These are phyloP conservation scores for Gleditsia sinensis DNA, from an alignment of 306 rosid genomes.

Conservation along the genomic window DNA sequence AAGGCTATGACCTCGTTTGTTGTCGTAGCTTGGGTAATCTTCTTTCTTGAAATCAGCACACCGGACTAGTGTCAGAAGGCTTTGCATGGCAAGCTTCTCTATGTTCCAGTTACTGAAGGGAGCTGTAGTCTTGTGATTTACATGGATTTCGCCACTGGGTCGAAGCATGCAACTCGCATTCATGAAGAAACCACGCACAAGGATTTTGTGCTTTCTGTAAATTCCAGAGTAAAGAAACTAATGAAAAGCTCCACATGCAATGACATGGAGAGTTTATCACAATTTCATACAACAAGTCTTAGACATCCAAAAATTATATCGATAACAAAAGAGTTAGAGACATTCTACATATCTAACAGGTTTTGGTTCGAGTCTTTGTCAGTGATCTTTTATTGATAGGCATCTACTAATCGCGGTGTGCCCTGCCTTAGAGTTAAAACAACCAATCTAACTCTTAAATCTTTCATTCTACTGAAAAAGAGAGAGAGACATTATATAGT, in stretches of 20 bases:
- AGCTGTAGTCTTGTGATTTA: constrained; percentile 53
- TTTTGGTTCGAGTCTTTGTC: too few species aligned
- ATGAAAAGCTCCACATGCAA: neutral
- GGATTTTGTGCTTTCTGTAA: constrained; percentile 54
- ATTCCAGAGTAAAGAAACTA: neutral
- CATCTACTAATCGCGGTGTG: too few species aligned
- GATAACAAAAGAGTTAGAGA: neutral
- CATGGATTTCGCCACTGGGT: constrained; percentile 58
- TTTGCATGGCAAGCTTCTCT: constrained; percentile 35
- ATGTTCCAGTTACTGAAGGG: constrained; percentile 50
- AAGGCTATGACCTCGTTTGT: constrained; percentile 52
- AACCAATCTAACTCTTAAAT: too few species aligned
- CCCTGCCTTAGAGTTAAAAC: too few species aligned
- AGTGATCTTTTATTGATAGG: too few species aligned
- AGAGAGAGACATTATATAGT: too few species aligned
- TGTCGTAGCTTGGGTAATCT: constrained; percentile 56
- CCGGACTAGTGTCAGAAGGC: constrained; percentile 32
- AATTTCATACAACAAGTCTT: neutral
- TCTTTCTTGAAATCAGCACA: constrained; percentile 47
- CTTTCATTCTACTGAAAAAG: too few species aligned
- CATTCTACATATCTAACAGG: too few species aligned
- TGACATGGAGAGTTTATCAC: neutral
- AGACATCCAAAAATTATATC: neutral
- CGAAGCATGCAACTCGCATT: constrained; percentile 57
- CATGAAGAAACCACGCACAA: constrained; percentile 51